These are phyloP conservation scores for Ulota crispa DNA, from an alignment of 225 moss, liverwort and hornwort genomes.

Conservation along the genomic window DNA sequence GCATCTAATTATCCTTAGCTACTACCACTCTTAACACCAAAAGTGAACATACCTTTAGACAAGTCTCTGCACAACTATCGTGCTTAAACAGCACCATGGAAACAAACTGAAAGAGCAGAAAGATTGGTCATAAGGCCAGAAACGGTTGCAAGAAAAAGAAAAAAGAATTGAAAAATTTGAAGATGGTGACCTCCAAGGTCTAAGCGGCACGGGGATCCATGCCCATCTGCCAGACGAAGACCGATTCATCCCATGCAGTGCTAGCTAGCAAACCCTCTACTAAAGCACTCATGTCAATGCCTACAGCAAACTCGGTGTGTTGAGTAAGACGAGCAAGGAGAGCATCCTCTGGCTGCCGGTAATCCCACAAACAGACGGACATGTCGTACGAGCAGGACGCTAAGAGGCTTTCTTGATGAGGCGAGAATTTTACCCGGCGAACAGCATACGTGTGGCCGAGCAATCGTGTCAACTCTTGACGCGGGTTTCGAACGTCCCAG, in stretches of 20 bases:
- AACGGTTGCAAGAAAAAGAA: not conserved
- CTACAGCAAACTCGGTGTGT: constrained; percentile 93
- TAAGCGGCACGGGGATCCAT: constrained; percentile 78
- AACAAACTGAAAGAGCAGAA: not conserved
- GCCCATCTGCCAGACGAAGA: constrained; percentile 94
- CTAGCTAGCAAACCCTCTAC: constrained; percentile 94
- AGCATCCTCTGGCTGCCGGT: constrained; percentile 83
- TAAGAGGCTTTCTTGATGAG: constrained; percentile 78
- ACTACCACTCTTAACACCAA: too few relatives aligned
- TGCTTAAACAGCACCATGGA: not conserved
- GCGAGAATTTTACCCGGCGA: constrained; percentile 83
- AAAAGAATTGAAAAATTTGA: not conserved
- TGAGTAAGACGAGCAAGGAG: constrained; percentile 86
- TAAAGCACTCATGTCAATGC: constrained; percentile 87
- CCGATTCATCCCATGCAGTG: constrained; percentile 91
- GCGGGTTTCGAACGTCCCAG: constrained; percentile 93
- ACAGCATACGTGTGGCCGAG: constrained; percentile 89
- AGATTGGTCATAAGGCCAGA: constrained; percentile 2
- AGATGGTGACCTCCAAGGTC: not conserved
- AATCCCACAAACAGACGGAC: constrained; percentile 94
- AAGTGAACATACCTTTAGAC: not conserved
- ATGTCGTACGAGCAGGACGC: constrained; percentile 96
- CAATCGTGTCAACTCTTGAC: constrained; percentile 72
- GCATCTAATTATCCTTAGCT: too few relatives aligned
- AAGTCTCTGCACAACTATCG: not conserved